Conservation (phyloP, 768 basidiomycete genomes). For the Sistotremastrum niveocremeum region DNA sequence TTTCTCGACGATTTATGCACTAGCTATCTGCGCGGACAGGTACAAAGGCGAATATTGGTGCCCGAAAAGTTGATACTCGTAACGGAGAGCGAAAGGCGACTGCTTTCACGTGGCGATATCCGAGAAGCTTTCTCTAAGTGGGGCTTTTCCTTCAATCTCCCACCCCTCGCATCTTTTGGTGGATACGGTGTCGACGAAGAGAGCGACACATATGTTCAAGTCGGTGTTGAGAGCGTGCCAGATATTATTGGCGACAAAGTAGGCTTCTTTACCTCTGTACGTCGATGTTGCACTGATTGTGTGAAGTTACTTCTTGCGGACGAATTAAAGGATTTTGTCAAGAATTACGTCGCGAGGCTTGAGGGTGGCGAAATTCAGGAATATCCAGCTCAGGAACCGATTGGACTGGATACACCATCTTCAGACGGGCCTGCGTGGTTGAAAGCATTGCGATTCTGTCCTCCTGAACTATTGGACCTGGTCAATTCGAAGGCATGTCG, state of each 20-base stretch:
- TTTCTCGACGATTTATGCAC: conserved; percentile 65
- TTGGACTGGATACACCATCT: neutral
- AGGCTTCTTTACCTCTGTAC: conserved; percentile 9
- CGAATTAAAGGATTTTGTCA: conserved; percentile 66
- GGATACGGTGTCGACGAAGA: conserved; percentile 13
- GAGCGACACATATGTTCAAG: conserved; percentile 42
- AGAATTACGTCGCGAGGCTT: conserved; percentile 52
- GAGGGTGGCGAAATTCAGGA: conserved; percentile 29
- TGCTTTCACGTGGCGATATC: conserved; percentile 27
- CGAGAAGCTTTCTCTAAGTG: conserved; percentile 44
- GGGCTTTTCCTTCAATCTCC: conserved; percentile 45
- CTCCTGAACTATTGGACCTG: conserved; percentile 67
- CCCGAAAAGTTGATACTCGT: conserved; percentile 43
- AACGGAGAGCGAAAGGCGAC: conserved; percentile 46
- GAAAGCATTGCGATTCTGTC: conserved; percentile 67
- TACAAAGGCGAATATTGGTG: conserved; percentile 16
- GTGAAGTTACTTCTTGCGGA: conserved; percentile 40
- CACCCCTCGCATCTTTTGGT: conserved; percentile 12
- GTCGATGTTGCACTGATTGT: conserved; percentile 6
- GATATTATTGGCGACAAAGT: conserved; percentile 60
- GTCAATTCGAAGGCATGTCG: conserved; percentile 94
- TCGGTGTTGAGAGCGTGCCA: conserved; percentile 51
- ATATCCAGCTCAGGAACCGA: conserved; percentile 4
- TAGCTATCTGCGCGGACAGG: conserved; percentile 39
- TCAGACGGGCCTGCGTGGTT: conserved; percentile 33